Percentiles rank a stretch among this genome's conserved stretches.
Conservation (phyloP, 2,329 filamentous ascomycete species). For the Grosmannia serpens region DNA sequence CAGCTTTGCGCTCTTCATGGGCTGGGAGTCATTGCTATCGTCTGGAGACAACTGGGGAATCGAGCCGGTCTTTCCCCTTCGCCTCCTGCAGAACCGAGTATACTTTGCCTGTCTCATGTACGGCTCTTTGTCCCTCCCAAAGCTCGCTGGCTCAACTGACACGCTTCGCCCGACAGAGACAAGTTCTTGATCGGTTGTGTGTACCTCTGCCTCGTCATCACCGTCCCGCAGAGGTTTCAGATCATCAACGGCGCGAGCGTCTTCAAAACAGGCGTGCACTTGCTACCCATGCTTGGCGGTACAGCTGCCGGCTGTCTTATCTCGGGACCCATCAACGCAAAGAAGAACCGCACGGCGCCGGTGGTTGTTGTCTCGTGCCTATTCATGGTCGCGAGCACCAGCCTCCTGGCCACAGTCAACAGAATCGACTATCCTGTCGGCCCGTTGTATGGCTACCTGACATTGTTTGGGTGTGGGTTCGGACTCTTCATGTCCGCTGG, state of each 20-base stretch:
- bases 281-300: slow-evolving; percentile 45
- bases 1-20: slow-evolving; percentile 35
- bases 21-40: slow-evolving; percentile 39
- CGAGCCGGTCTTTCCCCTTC: slow-evolving; percentile 44
- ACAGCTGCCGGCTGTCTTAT: slow-evolving; percentile 46
- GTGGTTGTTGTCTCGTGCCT: slow-evolving; percentile 37
- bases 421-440: slow-evolving; percentile 19
- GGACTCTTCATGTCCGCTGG: slow-evolving; percentile 45
- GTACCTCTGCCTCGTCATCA: slow-evolving; percentile 46
- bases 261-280: slow-evolving; percentile 42
- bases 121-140: background rate
- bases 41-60: slow-evolving; percentile 24
- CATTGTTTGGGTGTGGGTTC: slow-evolving; percentile 46
- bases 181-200: slow-evolving; percentile 46
- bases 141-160: background rate
- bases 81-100: slow-evolving; percentile 34
- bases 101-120: slow-evolving; percentile 40
- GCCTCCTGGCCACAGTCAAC: slow-evolving; percentile 34
- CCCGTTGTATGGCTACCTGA: slow-evolving; percentile 41
- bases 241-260: slow-evolving; percentile 42
- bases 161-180: slow-evolving; percentile 24
- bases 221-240: slow-evolving; percentile 49
- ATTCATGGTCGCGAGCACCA: slow-evolving; percentile 41
- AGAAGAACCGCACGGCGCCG: slow-evolving; percentile 39
- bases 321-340: slow-evolving; percentile 40